A percentile compares a stretch with the other conserved stretches of the same genome.
These are phyloP conservation scores for Geotrichum fermentans DNA, from an alignment of 1,139 yeast genomes.

Conservation along the genomic window DNA sequence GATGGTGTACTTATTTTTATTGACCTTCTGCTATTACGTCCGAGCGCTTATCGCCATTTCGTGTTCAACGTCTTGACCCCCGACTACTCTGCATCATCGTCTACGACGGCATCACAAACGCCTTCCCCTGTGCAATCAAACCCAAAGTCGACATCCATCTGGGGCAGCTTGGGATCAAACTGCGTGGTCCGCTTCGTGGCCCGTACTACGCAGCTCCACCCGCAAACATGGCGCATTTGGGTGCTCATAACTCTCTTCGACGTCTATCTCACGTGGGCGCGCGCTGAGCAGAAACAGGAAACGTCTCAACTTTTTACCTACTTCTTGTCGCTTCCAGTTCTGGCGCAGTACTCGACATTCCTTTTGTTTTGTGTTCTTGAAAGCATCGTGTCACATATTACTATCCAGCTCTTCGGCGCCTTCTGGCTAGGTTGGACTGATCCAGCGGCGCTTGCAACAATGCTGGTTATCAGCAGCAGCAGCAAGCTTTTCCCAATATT, in stretches of 20 bases:
- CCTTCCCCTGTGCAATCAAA: not conserved
- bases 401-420: constrained; percentile 45
- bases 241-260: constrained; percentile 73
- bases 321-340: constrained; percentile 40
- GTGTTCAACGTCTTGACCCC: constrained; percentile 64
- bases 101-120: not conserved
- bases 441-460: constrained; percentile 48
- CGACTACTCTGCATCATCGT: not conserved
- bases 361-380: constrained; percentile 58
- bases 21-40: constrained; percentile 75
- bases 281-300: constrained; percentile 54
- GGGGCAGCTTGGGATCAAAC: too few species aligned
- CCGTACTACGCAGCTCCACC: constrained; percentile 22
- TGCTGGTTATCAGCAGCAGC: constrained; percentile 69
- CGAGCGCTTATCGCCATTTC: constrained; percentile 85
- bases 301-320: constrained; percentile 15
- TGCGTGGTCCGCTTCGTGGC: not conserved
- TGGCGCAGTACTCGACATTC: constrained; percentile 63
- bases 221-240: constrained; percentile 46
- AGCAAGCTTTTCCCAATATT: constrained; percentile 85
- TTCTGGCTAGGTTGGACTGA: constrained; percentile 42
- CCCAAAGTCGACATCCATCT: constrained; percentile 22
- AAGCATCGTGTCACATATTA: constrained; percentile 49
- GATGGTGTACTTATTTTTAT: constrained; percentile 80
- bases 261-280: constrained; percentile 88